phyloP scores from a whole-genome alignment of 2,329 filamentous ascomycete genomes.

The Cercospora nicotianae region DNA sequence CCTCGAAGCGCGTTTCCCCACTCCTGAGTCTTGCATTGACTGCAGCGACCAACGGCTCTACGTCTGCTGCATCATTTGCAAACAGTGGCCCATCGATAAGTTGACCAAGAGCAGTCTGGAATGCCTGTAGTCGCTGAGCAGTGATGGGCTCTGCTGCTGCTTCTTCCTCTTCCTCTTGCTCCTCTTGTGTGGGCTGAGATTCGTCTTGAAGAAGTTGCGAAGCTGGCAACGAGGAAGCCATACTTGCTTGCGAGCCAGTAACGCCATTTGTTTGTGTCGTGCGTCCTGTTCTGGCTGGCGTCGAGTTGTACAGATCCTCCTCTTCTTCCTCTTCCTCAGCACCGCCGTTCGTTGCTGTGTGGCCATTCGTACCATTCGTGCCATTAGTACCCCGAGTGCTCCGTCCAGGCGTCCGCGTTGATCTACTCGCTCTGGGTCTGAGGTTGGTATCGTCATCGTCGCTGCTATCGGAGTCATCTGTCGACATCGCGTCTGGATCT shows the following conservation, averaged over 20 bases:
- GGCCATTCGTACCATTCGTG: constrained; percentile 29
- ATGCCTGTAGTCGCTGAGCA: constrained; percentile 65
- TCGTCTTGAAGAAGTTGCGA: constrained; percentile 65
- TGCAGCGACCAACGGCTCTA: constrained; percentile 71
- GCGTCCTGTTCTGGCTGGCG: constrained; percentile 19
- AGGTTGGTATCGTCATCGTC: constrained; percentile 56
- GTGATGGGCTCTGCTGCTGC: constrained; percentile 54
- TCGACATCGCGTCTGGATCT: constrained; percentile 54
- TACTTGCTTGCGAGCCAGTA: constrained; percentile 58
- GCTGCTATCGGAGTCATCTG: constrained; percentile 57
- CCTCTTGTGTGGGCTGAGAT: constrained; percentile 47
- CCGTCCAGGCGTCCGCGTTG: constrained; percentile 32
- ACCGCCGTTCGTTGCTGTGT: constrained; percentile 34
- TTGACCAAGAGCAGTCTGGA: constrained; percentile 79
- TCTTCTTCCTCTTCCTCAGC: constrained; percentile 50
- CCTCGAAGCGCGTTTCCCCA: constrained; percentile 61
- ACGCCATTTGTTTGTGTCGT: constrained; percentile 41
- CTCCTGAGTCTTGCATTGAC: constrained; percentile 72
- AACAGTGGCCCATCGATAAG: constrained; percentile 83
- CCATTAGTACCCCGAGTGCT: constrained; percentile 24
- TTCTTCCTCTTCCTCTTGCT: constrained; percentile 38
- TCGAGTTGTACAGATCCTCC: constrained; percentile 55
- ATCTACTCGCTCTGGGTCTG: constrained; percentile 33
- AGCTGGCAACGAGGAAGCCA: constrained; percentile 75
- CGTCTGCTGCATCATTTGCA: constrained; percentile 75